These are phyloP conservation scores for Xylaria telfairii DNA, from an alignment of 495 filamentous ascomycete genomes.

Conservation along the genomic window DNA sequence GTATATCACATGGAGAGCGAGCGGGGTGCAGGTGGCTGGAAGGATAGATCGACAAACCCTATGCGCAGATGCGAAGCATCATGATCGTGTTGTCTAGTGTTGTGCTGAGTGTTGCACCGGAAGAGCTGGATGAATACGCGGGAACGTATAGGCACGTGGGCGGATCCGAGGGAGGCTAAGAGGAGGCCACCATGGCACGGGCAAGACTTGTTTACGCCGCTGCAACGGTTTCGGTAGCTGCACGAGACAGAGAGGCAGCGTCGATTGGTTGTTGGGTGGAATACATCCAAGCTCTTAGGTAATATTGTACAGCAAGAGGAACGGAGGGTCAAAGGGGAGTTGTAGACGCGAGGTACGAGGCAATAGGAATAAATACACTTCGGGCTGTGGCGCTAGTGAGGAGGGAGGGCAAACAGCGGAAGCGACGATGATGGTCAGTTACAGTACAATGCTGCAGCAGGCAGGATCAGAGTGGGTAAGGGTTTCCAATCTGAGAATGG, in stretches of 20 bases:
- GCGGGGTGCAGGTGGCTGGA: not conserved
- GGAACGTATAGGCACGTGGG: slow-evolving; percentile 5
- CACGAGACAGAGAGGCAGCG: not conserved
- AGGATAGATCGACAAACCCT: not conserved
- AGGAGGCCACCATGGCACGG: not conserved
- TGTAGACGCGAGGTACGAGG: too few species aligned
- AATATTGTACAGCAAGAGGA: not conserved
- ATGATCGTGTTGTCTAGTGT: not conserved
- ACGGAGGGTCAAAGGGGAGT: too few species aligned
- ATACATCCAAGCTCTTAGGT: not conserved
- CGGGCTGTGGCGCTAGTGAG: not conserved
- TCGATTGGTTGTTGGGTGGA: not conserved
- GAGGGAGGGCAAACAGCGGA: not conserved
- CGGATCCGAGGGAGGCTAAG: not conserved
- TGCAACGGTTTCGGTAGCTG: not conserved
- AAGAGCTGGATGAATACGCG: not conserved
- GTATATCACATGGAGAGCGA: not conserved
- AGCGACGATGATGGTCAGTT: not conserved
- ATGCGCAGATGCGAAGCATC: slow-evolving; percentile 9
- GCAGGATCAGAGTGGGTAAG: not conserved
- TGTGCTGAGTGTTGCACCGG: not conserved
- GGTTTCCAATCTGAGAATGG: not conserved
- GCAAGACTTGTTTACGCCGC: not conserved
- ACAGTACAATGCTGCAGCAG: not conserved
- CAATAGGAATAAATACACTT: not conserved